These are phyloP conservation scores for Cunninghamia lanceolata DNA, from an alignment of 75 land plant genomes.

Conservation along the genomic window DNA sequence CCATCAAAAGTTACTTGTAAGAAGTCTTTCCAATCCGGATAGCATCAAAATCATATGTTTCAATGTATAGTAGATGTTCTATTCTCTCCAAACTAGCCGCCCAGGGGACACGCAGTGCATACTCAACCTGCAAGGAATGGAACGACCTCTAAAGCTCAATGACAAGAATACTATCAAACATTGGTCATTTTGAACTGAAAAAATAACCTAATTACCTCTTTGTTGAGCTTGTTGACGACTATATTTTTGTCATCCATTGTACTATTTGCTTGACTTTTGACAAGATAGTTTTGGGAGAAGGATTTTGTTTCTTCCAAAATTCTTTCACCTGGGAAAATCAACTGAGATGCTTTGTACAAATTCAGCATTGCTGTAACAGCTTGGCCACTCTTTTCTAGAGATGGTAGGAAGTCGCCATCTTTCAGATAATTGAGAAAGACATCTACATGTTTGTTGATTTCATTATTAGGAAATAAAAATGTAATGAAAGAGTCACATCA, in stretches of 20 bases:
- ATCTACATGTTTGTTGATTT: too few relatives aligned
- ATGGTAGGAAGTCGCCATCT: slow-evolving; percentile 2
- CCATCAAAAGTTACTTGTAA: too few relatives aligned
- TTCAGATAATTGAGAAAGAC: slow-evolving; percentile 7
- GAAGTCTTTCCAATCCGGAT: too few relatives aligned
- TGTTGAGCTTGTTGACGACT: slow-evolving; percentile 9
- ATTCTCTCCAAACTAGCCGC: too few relatives aligned
- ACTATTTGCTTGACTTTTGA: slow-evolving; percentile 15
- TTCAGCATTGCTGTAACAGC: too few relatives aligned
- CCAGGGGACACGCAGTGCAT: too few relatives aligned
- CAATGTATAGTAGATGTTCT: too few relatives aligned
- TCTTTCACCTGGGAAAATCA: slow-evolving; percentile 36
- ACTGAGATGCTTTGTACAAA: slow-evolving; percentile 55
- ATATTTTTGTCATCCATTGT: slow-evolving; percentile 10
- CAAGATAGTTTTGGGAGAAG: slow-evolving; percentile 34
- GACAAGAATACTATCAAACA: too few relatives aligned
- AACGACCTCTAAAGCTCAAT: too few relatives aligned
- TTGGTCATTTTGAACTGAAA: too few relatives aligned
- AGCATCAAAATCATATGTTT: too few relatives aligned
- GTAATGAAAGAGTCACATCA: background rate
- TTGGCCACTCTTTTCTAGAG: slow-evolving; percentile 12
- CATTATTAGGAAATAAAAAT: background rate
- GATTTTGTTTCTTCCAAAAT: slow-evolving; percentile 34
- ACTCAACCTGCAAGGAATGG: too few relatives aligned
- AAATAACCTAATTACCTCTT: slow-evolving; percentile 22